Conservation (phyloP, 1,139 yeast species). For the Wickerhamomyces sp. region DNA sequence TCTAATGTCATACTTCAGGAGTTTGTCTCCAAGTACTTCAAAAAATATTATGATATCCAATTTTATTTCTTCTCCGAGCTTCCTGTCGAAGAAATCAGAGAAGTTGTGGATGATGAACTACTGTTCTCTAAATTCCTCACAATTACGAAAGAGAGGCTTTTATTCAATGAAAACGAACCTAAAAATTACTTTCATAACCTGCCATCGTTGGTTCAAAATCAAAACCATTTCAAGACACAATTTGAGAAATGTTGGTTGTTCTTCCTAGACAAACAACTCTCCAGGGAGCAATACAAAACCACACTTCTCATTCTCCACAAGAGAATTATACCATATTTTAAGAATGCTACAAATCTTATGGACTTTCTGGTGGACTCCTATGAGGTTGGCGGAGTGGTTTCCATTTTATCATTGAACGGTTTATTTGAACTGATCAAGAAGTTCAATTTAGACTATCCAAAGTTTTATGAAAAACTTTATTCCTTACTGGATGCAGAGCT, state of each 20-base stretch:
- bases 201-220: conserved; percentile 51
- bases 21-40: conserved; percentile 51
- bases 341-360: conserved; percentile 79
- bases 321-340: conserved; percentile 74
- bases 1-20: conserved; percentile 54
- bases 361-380: conserved; percentile 91
- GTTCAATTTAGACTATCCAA: conserved; percentile 87
- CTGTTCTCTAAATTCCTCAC: conserved; percentile 32
- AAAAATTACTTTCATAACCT: conserved; percentile 42
- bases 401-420: conserved; percentile 82
- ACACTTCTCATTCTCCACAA: conserved; percentile 71
- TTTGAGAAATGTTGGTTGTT: conserved; percentile 68
- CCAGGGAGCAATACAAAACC: conserved; percentile 57
- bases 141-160: conserved; percentile 30
- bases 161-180: conserved; percentile 23
- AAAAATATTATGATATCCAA: conserved; percentile 59
- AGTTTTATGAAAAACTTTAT: conserved; percentile 79
- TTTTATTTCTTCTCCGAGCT: conserved; percentile 52
- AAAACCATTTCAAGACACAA: conserved; percentile 52
- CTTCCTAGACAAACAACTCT: conserved; percentile 44
- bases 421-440: conserved; percentile 78
- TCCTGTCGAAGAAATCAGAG: conserved; percentile 20
- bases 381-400: conserved; percentile 60
- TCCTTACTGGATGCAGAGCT: conserved; percentile 71
- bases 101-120: conserved; percentile 10